Percentiles rank a stretch among this genome's conserved stretches.
Conservation (phyloP, 129 eudicot genomes). For the Solidago caesia region DNA sequence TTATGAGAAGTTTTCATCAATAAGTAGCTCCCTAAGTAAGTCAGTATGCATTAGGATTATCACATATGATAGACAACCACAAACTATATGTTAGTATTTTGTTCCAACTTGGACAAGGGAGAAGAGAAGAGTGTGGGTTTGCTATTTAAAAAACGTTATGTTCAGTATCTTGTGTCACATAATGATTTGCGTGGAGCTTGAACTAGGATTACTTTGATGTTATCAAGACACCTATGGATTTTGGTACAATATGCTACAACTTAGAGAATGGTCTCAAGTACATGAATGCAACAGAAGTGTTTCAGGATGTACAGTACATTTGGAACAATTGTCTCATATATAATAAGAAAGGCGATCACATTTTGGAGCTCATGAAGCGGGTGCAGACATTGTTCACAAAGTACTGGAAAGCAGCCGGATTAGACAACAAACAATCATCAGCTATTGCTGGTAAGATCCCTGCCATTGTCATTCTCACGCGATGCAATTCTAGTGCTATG, state of each 20-base stretch:
- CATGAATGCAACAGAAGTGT: constrained; percentile 66
- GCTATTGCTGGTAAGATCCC: constrained; percentile 38
- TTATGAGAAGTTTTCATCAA: neutral
- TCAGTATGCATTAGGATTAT: constrained; percentile 1
- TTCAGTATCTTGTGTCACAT: neutral
- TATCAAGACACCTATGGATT: constrained; percentile 84
- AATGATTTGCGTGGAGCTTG: constrained; percentile 14
- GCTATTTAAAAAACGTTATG: too few species aligned
- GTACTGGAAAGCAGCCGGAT: constrained; percentile 60
- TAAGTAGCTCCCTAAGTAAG: neutral
- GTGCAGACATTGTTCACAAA: constrained; percentile 53
- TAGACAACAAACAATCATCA: constrained; percentile 41
- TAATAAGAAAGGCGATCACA: constrained; percentile 66
- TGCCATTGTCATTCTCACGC: neutral
- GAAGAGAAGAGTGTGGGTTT: too few species aligned
- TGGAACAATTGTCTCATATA: constrained; percentile 73
- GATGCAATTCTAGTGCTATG: neutral
- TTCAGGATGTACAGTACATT: constrained; percentile 60
- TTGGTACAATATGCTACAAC: constrained; percentile 67
- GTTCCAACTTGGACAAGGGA: too few species aligned
- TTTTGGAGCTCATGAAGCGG: constrained; percentile 66
- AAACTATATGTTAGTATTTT: too few species aligned
- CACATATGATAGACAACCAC: neutral
- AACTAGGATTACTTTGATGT: constrained; percentile 75
- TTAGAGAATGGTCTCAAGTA: constrained; percentile 72